Percentiles rank a stretch among this genome's conserved stretches.
Conservation (phyloP, 2,329 filamentous ascomycete genomes). For the Exserohilum rostratum region DNA sequence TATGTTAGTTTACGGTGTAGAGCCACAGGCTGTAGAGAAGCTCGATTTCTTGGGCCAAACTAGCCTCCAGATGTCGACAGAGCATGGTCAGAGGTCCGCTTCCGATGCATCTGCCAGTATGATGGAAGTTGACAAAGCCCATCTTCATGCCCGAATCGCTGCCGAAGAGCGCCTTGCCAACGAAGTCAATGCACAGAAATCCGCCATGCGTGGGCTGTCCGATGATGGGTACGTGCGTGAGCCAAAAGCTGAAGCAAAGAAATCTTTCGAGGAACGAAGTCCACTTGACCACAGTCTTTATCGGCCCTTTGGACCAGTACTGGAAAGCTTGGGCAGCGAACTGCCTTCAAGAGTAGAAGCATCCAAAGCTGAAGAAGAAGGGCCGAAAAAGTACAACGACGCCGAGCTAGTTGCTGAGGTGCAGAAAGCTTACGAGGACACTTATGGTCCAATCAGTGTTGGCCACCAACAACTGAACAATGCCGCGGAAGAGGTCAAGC, state of each 20-base stretch:
- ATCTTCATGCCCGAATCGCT: slow-evolving; percentile 19
- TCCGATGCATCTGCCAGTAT: not conserved
- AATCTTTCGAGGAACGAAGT: slow-evolving; percentile 26
- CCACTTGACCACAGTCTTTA: slow-evolving; percentile 41
- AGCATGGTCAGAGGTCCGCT: not conserved
- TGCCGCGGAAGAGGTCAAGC: not conserved
- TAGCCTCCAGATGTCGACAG: not conserved
- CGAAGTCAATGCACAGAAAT: slow-evolving; percentile 36
- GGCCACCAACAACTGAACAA: slow-evolving; percentile 27
- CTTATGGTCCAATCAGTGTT: slow-evolving; percentile 31
- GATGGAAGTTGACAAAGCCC: slow-evolving; percentile 7
- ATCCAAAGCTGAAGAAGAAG: slow-evolving; percentile 14
- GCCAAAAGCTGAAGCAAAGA: slow-evolving; percentile 18
- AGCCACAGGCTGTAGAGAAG: slow-evolving; percentile 17
- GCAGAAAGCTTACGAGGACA: slow-evolving; percentile 35
- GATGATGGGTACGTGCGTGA: slow-evolving; percentile 34
- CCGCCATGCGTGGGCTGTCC: slow-evolving; percentile 36
- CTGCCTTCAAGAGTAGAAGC: slow-evolving; percentile 5
- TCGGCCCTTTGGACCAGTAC: slow-evolving; percentile 35
- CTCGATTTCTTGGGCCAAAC: not conserved
- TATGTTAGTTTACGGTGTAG: slow-evolving; percentile 30
- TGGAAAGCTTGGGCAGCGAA: slow-evolving; percentile 35
- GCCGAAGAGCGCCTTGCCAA: slow-evolving; percentile 31
- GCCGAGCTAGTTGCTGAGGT: slow-evolving; percentile 32
- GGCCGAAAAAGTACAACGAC: slow-evolving; percentile 23